These are phyloP conservation scores for Metarhizium album DNA, from an alignment of 2,329 filamentous ascomycete genomes.

Conservation along the genomic window DNA sequence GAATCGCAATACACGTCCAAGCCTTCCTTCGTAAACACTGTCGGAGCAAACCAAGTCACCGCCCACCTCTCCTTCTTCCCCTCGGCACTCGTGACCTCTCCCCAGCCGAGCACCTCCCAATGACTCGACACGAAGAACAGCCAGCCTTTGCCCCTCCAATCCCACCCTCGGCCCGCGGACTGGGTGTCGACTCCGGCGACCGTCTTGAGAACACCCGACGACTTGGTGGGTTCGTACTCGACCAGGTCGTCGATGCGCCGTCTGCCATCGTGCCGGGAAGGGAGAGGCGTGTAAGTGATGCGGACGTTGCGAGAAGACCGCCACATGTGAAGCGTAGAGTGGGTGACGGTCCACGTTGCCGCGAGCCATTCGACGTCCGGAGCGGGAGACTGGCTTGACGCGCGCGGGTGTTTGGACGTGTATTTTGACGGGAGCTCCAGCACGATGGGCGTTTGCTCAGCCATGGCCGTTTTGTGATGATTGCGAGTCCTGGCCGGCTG, in stretches of 20 bases:
- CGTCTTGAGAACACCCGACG: conserved; percentile 39
- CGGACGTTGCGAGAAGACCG: conserved; percentile 66
- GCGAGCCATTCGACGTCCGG: conserved; percentile 50
- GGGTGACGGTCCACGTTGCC: conserved; percentile 62
- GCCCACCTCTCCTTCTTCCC: conserved; percentile 51
- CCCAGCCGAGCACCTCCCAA: conserved; percentile 76
- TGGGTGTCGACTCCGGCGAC: conserved; percentile 55
- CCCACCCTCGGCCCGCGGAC: conserved; percentile 37
- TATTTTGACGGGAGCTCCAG: conserved; percentile 38
- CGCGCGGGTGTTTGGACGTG: conserved; percentile 14
- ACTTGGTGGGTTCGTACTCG: conserved; percentile 49
- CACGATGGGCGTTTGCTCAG: conserved; percentile 12
- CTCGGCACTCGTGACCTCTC: conserved; percentile 35
- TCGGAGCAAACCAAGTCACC: conserved; percentile 78
- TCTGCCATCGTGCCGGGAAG: conserved; percentile 25
- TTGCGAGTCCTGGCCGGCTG: background rate
- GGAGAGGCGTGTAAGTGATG: conserved; percentile 60
- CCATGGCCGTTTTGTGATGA: conserved; percentile 5
- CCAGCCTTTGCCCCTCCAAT: conserved; percentile 71
- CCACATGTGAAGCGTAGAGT: conserved; percentile 74
- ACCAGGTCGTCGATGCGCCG: conserved; percentile 60
- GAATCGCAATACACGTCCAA: conserved; percentile 66
- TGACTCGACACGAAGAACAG: conserved; percentile 61
- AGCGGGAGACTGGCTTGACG: conserved; percentile 19
- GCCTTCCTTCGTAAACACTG: conserved; percentile 72